Base-by-base conservation (phyloP, 306 rosid genomes). In the Ammopiptanthus mongolicus region DNA sequence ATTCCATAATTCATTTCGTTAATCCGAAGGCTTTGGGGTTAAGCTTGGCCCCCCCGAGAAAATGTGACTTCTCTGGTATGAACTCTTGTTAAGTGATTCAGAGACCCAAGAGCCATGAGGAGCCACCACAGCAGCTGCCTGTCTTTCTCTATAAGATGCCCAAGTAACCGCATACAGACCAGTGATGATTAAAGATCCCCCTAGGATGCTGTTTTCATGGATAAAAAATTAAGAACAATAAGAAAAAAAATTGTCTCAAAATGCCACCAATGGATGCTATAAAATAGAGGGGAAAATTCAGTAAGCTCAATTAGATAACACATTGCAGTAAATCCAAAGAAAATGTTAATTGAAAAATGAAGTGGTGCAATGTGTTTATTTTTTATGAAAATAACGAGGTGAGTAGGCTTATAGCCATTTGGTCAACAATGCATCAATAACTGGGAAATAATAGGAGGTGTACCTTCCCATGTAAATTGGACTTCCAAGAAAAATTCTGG, bases 401-500 rank as follows among this genome's bases (percentile, higher is more conserved):
- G 14, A 9, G 11, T 39, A 17, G 15, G 33, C 19, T 55, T 37
- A 15, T 5, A 9, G 33, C 15, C 10, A 69, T 39, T 17, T 25
- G 22, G 3, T 71, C 36, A 59, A 44, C 13, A 31, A 65, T 51
- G 65, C 60, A 72, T 33, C 36, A 61, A 29, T 33, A 41, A 71
- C 18, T 25, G 50, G 17, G 37, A 44, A 66, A 73, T 65, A 75
- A 65, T 22, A 52, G 46, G 78, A 86, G 81, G 73, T 41, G 53
- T 80, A 95, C 99, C 99, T 95, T 90, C 99, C 99, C 84, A 88
- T 77, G 80, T 88, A 95, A 77, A 95, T 84, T 46, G 99, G 88
- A 78, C 96, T 95, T 80, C 99, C 99, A 21, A 95, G 90, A 79
- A 95, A 95, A 81, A 95, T 79, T 78, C 91, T 88, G 28, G 99